A percentile compares a stretch with the other conserved stretches of the same genome.
These are phyloP conservation scores for Vinca minor DNA, from an alignment of 257 asterid species.

Conservation along the genomic window DNA sequence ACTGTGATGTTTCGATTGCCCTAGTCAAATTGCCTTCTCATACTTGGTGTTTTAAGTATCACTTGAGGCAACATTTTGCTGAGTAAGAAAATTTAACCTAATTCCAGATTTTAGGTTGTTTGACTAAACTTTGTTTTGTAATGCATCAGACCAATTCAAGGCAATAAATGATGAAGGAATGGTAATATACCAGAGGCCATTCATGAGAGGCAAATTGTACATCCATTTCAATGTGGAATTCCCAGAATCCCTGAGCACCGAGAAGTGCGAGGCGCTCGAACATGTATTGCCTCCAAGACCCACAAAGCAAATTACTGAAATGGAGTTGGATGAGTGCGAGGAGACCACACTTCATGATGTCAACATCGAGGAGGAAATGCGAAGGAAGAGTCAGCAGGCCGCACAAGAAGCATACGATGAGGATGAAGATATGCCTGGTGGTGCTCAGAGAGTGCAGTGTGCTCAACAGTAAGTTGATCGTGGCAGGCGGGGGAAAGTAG, in stretches of 20 bases:
- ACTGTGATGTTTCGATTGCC: neutral
- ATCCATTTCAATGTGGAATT: conserved; percentile 73
- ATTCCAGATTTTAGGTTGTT: neutral
- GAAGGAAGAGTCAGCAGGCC: conserved; percentile 42
- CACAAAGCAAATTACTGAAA: conserved; percentile 22
- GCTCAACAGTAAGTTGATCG: conserved; percentile 37
- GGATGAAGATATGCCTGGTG: conserved; percentile 49
- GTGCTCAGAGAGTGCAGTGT: conserved; percentile 48
- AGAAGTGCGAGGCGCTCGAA: conserved; percentile 49
- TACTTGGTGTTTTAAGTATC: neutral
- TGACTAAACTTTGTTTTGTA: neutral
- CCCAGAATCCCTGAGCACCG: conserved; percentile 55
- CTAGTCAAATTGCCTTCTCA: neutral
- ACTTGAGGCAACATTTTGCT: neutral
- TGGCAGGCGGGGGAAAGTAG: neutral
- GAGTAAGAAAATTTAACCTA: neutral
- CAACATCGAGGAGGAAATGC: conserved; percentile 47
- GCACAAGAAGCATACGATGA: conserved; percentile 51
- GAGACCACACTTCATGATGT: conserved; percentile 46
- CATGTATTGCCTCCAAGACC: conserved; percentile 39
- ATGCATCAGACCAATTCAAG: conserved; percentile 65
- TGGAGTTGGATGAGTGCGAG: conserved; percentile 50
- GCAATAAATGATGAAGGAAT: conserved; percentile 94
- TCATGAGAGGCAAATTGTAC: conserved; percentile 71
- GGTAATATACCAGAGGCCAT: conserved; percentile 74